Base-by-base conservation (phyloP, 148 eudicot species). In the Cornus kousa region DNA sequence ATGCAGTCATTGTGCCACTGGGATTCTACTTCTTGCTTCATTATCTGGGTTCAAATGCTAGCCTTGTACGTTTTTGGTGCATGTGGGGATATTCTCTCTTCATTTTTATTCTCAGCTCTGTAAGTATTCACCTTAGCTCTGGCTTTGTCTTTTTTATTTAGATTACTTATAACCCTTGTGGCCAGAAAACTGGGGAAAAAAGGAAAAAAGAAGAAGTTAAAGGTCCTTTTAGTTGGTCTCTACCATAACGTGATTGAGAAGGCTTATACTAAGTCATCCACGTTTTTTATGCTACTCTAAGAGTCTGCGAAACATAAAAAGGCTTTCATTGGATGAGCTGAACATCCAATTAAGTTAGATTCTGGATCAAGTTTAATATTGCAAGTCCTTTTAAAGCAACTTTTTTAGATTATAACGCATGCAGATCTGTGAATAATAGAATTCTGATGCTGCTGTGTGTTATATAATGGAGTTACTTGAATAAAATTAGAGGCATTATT, bases 61-160 rank as follows among this genome's bases (percentile, higher is more conserved):
- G 91, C 82, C 91, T 96, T 81, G 80, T 96, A 71, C 95, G 91
- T 77, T 92, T 93, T 88, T 96, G 99, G 98, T 96, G 99, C 95
- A 87, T 96, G 91, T 96, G 99, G 98, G 99, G 99, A 79, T 96
- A 96, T 78, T 96, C 99, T 19, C 98, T 96, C 80, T 93, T 88
- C 91, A 83, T 93, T 74, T 88, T 93, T 62, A 74, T 92, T 81
- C 83, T 90, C 72, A 84, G 85, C 80, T 87, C 94, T 57, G 99
- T 96, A 86, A 87, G 97, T 90, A 59, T 77, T 5, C 74, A 40
- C 77, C n/a, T 31, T 79, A 69, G 14, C n/a, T 55, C 22, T 35
- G 24, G 53, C 53, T 28, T 67, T 55, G 12, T 75, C 3, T 69
- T 14, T 69, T 20, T 68, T 10, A n/a, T 76, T 73, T 14, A 6